phyloP scores from a whole-genome alignment of 495 filamentous ascomycete species.

The Cryomyces minteri region DNA sequence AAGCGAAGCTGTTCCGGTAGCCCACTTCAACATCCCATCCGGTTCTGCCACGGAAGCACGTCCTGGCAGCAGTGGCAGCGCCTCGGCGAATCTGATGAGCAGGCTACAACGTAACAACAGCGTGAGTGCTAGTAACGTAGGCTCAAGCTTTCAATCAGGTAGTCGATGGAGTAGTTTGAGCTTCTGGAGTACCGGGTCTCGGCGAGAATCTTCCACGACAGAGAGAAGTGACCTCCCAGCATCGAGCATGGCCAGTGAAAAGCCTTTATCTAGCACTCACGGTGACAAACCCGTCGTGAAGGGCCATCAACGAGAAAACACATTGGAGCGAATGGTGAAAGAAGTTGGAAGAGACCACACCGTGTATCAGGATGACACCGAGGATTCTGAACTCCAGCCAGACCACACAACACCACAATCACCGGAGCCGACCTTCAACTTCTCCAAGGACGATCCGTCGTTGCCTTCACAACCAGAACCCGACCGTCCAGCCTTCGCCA shows the following conservation, averaged over 20 bases:
- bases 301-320: no score
- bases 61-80: constrained; percentile 55
- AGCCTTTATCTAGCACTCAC: no score
- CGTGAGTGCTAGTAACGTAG: constrained; percentile 26
- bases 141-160: constrained; percentile 39
- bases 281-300: no score
- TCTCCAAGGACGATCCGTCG: no score
- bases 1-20: constrained; percentile 46
- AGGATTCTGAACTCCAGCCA: no score
- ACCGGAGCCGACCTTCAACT: no score
- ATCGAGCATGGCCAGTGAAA: background rate
- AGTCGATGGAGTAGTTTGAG: constrained; percentile 76
- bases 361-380: no score
- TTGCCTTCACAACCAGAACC: no score
- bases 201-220: constrained; percentile 45
- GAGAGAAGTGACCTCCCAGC: constrained; percentile 15
- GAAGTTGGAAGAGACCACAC: no score
- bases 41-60: constrained; percentile 29
- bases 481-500: no score
- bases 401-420: no score
- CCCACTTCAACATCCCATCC: constrained; percentile 39
- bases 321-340: no score
- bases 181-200: constrained; percentile 46
- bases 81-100: constrained; percentile 63
- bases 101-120: constrained; percentile 50